Evolutionary conservation across 805 yeast species (phyloP), one percentile per base, ranked within the genome.

Genomic region (Saturnispora diversa): DNA sequence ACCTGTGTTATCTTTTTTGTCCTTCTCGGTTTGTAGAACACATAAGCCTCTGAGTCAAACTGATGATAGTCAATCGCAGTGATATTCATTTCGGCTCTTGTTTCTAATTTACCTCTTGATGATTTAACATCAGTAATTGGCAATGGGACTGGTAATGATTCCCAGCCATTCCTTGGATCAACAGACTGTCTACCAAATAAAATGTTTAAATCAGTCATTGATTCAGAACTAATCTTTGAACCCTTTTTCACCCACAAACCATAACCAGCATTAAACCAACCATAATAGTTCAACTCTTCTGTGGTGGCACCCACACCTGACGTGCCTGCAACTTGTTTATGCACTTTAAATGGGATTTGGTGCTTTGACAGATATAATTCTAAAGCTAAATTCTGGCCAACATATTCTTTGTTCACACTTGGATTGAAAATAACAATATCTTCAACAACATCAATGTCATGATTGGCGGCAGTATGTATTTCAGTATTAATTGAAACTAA

Each of bases 131-230:
- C 39, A 5, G 38, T 35, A 10, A 50, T 19, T 17, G 40, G 36
- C 20, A 47, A 19, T 2, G 50, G 41, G 6, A 46, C 37, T 6
- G 31, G n/a, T 5, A 42, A 5, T 3, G 27, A 10, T 5, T 19
- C 48, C 95, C 95, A 87, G 35, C 72, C 73, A 0, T 76, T 75
- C 41, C 95, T 65, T 3, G 95, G 94, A 39, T 85, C 95, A 3
- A 72, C 75, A 1, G 84, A 80, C 47, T 78, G 84, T 2, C 57
- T 54, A 1, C 94, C 94, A 62, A 77, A 87, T 26, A 88, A 60
- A 1, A 85, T 68, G 47, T 83, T 85, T 10, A 86, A 50, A 2
- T 70, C 84, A 6, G 77, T 71, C 6, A 80, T 56, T 1, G 77
- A 64, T 16, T 57, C 44, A 9, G 54, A 49, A 28, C 58, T 30